Conservation (phyloP, 2,329 filamentous ascomycete genomes). For the Tetracladium maxilliforme region DNA sequence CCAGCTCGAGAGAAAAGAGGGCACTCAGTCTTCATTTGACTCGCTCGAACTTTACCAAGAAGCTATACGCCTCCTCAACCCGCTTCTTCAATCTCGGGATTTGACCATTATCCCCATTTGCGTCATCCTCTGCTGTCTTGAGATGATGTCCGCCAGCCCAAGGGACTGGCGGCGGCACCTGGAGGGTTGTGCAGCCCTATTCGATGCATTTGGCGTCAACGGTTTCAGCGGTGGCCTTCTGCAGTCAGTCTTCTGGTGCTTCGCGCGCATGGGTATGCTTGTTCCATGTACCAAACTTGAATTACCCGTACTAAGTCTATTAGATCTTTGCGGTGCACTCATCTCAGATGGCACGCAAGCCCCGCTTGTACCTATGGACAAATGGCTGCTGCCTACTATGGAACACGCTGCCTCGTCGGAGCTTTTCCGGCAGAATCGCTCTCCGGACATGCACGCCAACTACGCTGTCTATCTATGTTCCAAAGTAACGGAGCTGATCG, state of each 20-base stretch:
- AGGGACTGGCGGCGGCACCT: slow-evolving; percentile 38
- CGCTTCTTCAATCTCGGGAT: slow-evolving; percentile 24
- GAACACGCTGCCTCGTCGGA: slow-evolving; percentile 9
- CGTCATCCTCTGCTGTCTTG: slow-evolving; percentile 28
- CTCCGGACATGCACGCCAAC: slow-evolving; percentile 41
- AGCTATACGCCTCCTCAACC: slow-evolving; percentile 27
- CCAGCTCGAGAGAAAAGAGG: slow-evolving; percentile 29
- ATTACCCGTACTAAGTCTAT: neutral
- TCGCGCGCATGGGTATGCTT: slow-evolving; percentile 30
- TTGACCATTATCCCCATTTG: slow-evolving; percentile 29
- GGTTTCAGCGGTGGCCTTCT: slow-evolving; percentile 29
- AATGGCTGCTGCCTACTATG: slow-evolving; percentile 28
- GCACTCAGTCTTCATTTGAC: slow-evolving; percentile 24
- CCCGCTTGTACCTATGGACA: slow-evolving; percentile 30
- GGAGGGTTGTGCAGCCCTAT: slow-evolving; percentile 37
- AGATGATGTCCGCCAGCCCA: slow-evolving; percentile 30
- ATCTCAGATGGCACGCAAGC: slow-evolving; percentile 32
- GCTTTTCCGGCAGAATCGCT: slow-evolving; percentile 7
- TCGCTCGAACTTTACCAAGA: slow-evolving; percentile 38
- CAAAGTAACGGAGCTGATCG: slow-evolving; percentile 32
- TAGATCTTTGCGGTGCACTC: slow-evolving; percentile 35
- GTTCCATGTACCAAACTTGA: neutral
- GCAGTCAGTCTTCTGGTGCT: slow-evolving; percentile 42
- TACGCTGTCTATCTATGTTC: slow-evolving; percentile 41
- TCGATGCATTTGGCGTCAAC: slow-evolving; percentile 32